Base-by-base conservation (phyloP, 805 yeast genomes). In the Candida maris region DNA sequence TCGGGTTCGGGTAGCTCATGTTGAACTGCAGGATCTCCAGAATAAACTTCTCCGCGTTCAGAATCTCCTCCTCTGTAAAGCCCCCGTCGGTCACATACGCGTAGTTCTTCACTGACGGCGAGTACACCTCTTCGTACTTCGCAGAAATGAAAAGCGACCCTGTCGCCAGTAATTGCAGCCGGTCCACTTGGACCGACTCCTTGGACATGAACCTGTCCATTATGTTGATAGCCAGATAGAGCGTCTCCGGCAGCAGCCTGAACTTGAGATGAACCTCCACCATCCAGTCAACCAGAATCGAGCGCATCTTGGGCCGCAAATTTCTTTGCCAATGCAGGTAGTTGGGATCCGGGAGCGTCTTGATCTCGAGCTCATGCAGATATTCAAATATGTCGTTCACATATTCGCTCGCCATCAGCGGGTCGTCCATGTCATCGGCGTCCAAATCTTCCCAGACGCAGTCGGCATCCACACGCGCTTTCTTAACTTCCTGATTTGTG, bases 271-370 rank as follows among this genome's bases (percentile, higher is more conserved):
- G 96, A 57, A 88, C 89, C 56, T 86, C 94, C 8, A 86, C 86
- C 48, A 88, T 69, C 97, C 97, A 88, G 62, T 89, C 96, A n/a
- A 88, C 86, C 40, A 88, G 65, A 35, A 88, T 84, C 6, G 87
- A 80, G 48, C 97, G 74, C 84, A 85, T 83, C 43, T 78, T 75
- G 38, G 96, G 95, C 51, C 82, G 77, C 48, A 86, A 61, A 41
- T 78, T 77, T 34, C 74, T 71, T 57, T 81, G 85, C 60, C 77
- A 71, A 43, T 64, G 68, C 24, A 85, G 61, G 56, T 85, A 85
- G 46, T 77, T 73, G n/a, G 82, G 61, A 46, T 76, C 81, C 2
- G 88, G 95, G 52, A 85, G 65, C 31, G 91, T 85, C 52, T 75
- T 71, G 30, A 71, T 61, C 64, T 88, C 96, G 41, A 81, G 67